A percentile compares a stretch with the other conserved stretches of the same genome.
These are phyloP conservation scores for Nepenthes gracilis DNA, from an alignment of 148 eudicot genomes.

Conservation along the genomic window DNA sequence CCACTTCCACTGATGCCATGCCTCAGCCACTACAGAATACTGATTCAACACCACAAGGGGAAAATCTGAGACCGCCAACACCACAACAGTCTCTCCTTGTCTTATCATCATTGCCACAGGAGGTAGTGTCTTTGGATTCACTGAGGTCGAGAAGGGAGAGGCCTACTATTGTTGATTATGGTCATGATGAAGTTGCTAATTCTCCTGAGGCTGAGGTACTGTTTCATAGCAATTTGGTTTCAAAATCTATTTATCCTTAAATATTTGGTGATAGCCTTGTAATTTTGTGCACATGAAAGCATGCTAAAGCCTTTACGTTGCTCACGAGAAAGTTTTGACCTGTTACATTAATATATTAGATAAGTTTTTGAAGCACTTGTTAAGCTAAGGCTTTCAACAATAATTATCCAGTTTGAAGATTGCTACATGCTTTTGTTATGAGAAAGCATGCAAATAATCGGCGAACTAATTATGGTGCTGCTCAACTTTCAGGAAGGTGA, in stretches of 20 bases:
- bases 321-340: neutral
- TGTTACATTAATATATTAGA: neutral
- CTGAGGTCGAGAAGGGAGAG: slow-evolving; percentile 22
- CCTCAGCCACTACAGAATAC: slow-evolving; percentile 3
- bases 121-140: slow-evolving; percentile 7
- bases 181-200: slow-evolving; percentile 67
- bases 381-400: neutral
- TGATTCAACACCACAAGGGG: slow-evolving; percentile 16
- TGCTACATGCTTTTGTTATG: neutral
- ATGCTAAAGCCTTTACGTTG: neutral
- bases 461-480: slow-evolving; percentile 3
- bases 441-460: neutral
- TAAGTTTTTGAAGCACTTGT: neutral
- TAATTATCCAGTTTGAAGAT: neutral
- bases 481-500: slow-evolving; percentile 54
- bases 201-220: slow-evolving; percentile 86
- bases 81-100: slow-evolving; percentile 13
- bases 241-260: neutral
- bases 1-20: neutral
- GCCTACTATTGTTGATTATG: slow-evolving; percentile 75
- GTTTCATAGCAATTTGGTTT: neutral
- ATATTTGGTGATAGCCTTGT: neutral
- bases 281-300: neutral
- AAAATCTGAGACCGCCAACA: slow-evolving; percentile 22
- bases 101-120: slow-evolving; percentile 3